Conservation (phyloP, 495 filamentous ascomycete species). For the Hypoxylon intermedium region DNA sequence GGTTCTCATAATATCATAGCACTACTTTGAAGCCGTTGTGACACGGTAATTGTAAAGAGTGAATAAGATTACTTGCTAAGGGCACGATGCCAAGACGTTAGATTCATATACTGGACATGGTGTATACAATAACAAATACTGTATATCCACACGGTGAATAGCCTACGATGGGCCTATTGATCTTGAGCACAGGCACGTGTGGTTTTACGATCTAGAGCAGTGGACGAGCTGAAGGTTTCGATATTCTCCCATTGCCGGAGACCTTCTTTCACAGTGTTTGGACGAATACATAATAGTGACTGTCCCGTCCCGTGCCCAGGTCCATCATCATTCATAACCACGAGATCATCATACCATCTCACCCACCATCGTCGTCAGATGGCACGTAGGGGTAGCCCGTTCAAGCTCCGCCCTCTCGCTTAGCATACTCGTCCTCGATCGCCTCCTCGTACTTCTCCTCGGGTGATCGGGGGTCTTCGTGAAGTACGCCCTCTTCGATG, state of each 20-base stretch:
- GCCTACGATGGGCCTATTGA: no score
- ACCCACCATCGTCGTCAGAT: not conserved
- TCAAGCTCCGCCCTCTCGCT: slow-evolving; percentile 58
- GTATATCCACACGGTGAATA: no score
- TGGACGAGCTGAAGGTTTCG: not conserved
- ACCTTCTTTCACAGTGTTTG: not conserved
- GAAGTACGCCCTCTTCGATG: slow-evolving; percentile 77
- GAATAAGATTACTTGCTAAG: no score
- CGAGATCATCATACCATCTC: slow-evolving; percentile 1
- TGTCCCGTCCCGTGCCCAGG: not conserved
- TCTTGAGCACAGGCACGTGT: no score
- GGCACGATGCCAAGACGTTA: no score
- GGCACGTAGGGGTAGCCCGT: not conserved
- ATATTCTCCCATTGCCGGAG: not conserved
- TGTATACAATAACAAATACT: no score
- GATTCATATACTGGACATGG: no score
- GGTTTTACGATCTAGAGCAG: no score
- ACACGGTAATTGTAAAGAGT: no score
- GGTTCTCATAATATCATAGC: no score
- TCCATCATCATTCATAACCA: not conserved
- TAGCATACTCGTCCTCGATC: slow-evolving; percentile 59
- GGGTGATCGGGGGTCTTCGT: slow-evolving; percentile 64
- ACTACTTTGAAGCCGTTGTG: no score
- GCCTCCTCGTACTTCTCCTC: slow-evolving; percentile 58
- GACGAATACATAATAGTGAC: not conserved